Evolutionary conservation across 2,329 filamentous ascomycete genomes (phyloP).

Genomic region (Pestalotiopsis sp.): DNA sequence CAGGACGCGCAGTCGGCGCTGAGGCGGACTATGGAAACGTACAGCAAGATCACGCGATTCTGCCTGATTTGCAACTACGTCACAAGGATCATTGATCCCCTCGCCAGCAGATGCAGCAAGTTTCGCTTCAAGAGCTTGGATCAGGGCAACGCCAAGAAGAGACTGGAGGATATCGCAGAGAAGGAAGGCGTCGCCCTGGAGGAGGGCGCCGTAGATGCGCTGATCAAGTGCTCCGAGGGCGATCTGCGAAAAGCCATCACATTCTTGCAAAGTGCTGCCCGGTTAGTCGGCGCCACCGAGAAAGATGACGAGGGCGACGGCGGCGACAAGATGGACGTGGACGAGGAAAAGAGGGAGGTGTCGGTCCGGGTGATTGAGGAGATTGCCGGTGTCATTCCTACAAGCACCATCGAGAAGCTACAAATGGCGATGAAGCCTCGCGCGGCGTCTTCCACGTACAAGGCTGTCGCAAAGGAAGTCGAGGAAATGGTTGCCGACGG

Average conservation of each 20-base stretch:
- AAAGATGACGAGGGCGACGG: conserved; percentile 46
- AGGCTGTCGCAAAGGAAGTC: conserved; percentile 75
- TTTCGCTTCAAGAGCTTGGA: conserved; percentile 98
- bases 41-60: conserved; percentile 94
- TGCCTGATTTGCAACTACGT: conserved; percentile 99
- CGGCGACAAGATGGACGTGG: conserved; percentile 62
- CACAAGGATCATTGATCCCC: conserved; percentile 93
- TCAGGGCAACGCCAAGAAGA: conserved; percentile 76
- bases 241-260: conserved; percentile 97
- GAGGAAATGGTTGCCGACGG: conserved; percentile 94
- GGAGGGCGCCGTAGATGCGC: conserved; percentile 76
- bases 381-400: conserved; percentile 92
- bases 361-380: conserved; percentile 85
- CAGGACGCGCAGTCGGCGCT: conserved; percentile 95
- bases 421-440: conserved; percentile 76
- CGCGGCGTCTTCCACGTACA: conserved; percentile 67
- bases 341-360: conserved; percentile 62
- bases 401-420: conserved; percentile 69
- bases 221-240: conserved; percentile 88
- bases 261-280: conserved; percentile 90
- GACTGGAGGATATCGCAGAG: conserved; percentile 81
- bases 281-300: conserved; percentile 73
- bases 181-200: conserved; percentile 78
- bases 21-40: conserved; percentile 96
- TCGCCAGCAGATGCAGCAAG: conserved; percentile 92